Base-by-base conservation (phyloP, 495 filamentous ascomycete genomes). In the Parachaetomium inaequale region DNA sequence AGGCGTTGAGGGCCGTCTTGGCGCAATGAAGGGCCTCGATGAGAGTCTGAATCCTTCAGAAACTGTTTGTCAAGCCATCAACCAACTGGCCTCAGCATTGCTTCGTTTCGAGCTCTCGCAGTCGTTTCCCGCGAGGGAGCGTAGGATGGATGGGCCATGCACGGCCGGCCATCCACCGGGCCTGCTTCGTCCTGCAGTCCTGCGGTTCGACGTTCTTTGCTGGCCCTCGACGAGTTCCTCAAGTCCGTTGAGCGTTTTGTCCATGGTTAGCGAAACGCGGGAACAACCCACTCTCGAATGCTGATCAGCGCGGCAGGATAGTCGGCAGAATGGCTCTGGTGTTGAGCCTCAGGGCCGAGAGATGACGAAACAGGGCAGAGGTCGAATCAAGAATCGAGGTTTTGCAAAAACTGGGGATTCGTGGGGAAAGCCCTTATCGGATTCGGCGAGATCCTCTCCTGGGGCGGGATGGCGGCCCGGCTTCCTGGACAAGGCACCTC, bases 381-480 rank as follows among this genome's bases (percentile, higher is more conserved):
- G 19, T 38, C 47, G 42, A 60, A 63, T 42, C 50, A 66, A 43
- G 34, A 61, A 65, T 49, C 40, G 59, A 58, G 62, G 56, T 59
- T 55, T 60, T 59, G 62, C 42, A 49, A 23, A 56, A 55, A 50
- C 50, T 29, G 49, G 62, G 63, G 26, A 50, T 46, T 45, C 54
- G 51, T 56, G 53, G 61, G 43, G 36, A n/a, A n/a, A 45, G 55
- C 14, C 36, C 55, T 53, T 42, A 28, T 55, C 56, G 32, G 53
- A 58, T 57, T 59, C 61, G 58, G 61, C 43, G 59, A 40, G 4
- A 34, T 36, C 28, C 19, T 63, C 59, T 58, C 55, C 42, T 67
- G 57, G 34, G 60, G 21, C 68, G 68, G 68, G 23, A 58, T 17
- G 29, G 29, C 68, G 68, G 68, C 21, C 68, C 68, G 68, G 42